A percentile compares a stretch with the other conserved stretches of the same genome.
These are phyloP conservation scores for Chalaropsis thielavioides DNA, from an alignment of 2,329 filamentous ascomycete genomes.

Conservation along the genomic window DNA sequence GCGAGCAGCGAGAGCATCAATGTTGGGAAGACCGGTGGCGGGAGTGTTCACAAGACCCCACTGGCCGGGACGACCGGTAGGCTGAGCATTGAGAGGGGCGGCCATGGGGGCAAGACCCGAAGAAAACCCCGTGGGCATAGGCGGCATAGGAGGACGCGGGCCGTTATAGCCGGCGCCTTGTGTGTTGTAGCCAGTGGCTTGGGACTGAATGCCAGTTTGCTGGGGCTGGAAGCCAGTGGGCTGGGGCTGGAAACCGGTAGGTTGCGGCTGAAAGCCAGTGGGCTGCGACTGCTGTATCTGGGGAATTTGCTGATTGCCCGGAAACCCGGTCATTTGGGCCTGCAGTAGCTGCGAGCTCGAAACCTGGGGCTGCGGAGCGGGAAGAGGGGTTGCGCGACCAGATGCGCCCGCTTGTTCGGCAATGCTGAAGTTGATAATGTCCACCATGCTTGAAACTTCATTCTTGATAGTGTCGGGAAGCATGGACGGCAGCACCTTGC, in stretches of 20 bases:
- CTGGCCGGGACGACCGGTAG: conserved; percentile 81
- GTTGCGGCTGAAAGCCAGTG: conserved; percentile 31
- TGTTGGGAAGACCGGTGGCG: conserved; percentile 76
- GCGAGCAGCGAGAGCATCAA: conserved; percentile 77
- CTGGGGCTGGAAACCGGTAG: conserved; percentile 31
- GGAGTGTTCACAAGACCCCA: conserved; percentile 98
- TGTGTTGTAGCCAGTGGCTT: conserved; percentile 57
- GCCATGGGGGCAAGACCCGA: conserved; percentile 43
- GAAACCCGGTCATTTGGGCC: conserved; percentile 55
- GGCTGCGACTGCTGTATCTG: conserved; percentile 17
- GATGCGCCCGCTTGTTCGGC: conserved; percentile 50
- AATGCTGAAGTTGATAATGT: conserved; percentile 93
- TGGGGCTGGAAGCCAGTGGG: conserved; percentile 49
- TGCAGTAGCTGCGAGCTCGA: conserved; percentile 54
- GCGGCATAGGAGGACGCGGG: conserved; percentile 75
- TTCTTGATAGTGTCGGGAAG: conserved; percentile 84
- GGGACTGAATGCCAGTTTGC: conserved; percentile 34
- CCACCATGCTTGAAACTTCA: conserved; percentile 98
- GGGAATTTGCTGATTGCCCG: conserved; percentile 30
- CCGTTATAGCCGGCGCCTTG: conserved; percentile 70
- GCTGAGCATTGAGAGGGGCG: conserved; percentile 70
- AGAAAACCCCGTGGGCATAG: conserved; percentile 55
- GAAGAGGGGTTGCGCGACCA: conserved; percentile 34
- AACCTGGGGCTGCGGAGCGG: conserved; percentile 53
- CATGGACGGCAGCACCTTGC: conserved; percentile 58